A percentile compares a stretch with the other conserved stretches of the same genome.
These are phyloP conservation scores for Plasmodium vivax DNA, from an alignment of 169 alveolate species.

Conservation along the genomic window DNA sequence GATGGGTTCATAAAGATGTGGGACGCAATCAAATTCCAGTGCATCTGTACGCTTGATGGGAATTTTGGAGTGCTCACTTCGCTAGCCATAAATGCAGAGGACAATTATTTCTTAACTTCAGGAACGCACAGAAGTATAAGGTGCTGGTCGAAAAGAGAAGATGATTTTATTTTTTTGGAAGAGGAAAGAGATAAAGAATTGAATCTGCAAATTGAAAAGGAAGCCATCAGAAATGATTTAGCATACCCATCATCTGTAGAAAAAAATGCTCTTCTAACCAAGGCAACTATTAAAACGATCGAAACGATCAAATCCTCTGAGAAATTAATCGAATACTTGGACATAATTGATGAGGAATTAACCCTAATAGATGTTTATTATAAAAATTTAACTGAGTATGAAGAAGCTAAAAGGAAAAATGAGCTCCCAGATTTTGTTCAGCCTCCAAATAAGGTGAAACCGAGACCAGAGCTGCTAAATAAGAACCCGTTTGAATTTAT, in stretches of 20 bases:
- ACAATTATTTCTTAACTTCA: slow-evolving; percentile 77
- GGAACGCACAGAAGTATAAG: slow-evolving; percentile 84
- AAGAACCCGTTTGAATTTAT: slow-evolving; percentile 75
- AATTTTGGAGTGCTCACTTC: slow-evolving; percentile 74
- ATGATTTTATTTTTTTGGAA: slow-evolving; percentile 82
- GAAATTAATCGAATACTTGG: slow-evolving; percentile 80
- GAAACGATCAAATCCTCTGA: slow-evolving; percentile 87
- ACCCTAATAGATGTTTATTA: slow-evolving; percentile 67
- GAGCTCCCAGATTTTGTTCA: slow-evolving; percentile 68
- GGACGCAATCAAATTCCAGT: slow-evolving; percentile 84
- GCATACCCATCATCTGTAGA: slow-evolving; percentile 82
- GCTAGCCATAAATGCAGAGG: slow-evolving; percentile 73
- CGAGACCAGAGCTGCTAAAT: slow-evolving; percentile 76
- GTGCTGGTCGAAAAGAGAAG: slow-evolving; percentile 84
- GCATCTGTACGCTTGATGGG: slow-evolving; percentile 80
- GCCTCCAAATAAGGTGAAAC: slow-evolving; percentile 76
- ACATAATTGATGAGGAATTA: slow-evolving; percentile 76
- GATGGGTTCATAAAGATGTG: slow-evolving; percentile 85
- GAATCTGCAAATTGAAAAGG: slow-evolving; percentile 86
- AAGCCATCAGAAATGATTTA: slow-evolving; percentile 83
- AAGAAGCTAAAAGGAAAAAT: slow-evolving; percentile 70
- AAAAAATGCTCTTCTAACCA: slow-evolving; percentile 77
- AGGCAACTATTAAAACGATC: slow-evolving; percentile 86
- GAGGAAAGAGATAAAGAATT: slow-evolving; percentile 89
- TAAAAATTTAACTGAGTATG: slow-evolving; percentile 64